A percentile compares a stretch with the other conserved stretches of the same genome.
phyloP scores from a whole-genome alignment of 768 basidiomycete genomes.

The Amanita molliuscula region DNA sequence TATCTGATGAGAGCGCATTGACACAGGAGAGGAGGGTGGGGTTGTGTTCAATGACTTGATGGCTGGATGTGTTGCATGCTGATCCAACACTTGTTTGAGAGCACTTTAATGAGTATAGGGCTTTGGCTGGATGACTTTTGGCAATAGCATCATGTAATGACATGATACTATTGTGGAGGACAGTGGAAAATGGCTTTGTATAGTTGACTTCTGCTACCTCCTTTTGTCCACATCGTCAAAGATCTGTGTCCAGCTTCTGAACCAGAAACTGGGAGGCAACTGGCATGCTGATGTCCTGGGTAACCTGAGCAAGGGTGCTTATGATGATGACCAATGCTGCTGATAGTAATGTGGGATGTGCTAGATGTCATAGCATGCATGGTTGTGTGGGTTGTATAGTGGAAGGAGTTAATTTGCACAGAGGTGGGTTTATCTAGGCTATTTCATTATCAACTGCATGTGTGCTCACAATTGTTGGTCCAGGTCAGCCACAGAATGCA shows the following conservation, averaged over 20 bases:
- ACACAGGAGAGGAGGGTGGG: constrained; percentile 56
- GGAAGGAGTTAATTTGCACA: background rate
- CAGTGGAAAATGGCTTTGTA: constrained; percentile 31
- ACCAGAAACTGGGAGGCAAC: background rate
- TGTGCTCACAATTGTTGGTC: background rate
- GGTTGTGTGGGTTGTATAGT: background rate
- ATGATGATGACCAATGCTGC: background rate
- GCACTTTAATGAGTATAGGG: constrained; percentile 33
- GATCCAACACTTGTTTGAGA: constrained; percentile 46
- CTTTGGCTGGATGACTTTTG: constrained; percentile 44
- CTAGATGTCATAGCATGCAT: background rate
- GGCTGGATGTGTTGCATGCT: constrained; percentile 49
- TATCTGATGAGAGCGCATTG: constrained; percentile 52
- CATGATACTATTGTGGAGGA: constrained; percentile 36
- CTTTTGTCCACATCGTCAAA: background rate
- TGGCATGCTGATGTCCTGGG: background rate
- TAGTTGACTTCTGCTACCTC: constrained; percentile 23
- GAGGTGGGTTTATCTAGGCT: background rate
- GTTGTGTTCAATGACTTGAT: constrained; percentile 64
- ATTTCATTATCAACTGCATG: background rate
- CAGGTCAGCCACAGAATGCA: no score
- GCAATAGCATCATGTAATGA: constrained; percentile 52
- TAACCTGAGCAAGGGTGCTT: background rate
- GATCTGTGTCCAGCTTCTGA: background rate
- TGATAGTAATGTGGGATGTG: background rate